Evolutionary conservation across 257 asterid species (phyloP).

Genomic region (Capsicum baccatum): DNA sequence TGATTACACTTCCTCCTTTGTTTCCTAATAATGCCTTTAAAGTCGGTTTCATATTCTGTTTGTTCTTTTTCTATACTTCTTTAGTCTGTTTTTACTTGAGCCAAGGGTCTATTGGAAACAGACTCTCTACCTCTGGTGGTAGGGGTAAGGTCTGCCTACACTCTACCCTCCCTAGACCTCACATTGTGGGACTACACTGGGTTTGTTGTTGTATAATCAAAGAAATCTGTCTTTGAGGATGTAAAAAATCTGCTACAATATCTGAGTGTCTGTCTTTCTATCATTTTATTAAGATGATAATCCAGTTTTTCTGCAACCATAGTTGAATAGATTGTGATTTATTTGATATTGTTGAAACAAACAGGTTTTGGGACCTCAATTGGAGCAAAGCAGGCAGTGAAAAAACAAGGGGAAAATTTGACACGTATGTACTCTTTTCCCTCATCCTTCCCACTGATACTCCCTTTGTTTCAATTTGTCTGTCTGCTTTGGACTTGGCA

Average conservation of each 20-base stretch:
- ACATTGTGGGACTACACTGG: not conserved
- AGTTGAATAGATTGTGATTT: not conserved
- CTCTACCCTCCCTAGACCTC: not conserved
- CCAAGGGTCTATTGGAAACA: not conserved
- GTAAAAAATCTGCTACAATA: not conserved
- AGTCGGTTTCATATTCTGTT: not conserved
- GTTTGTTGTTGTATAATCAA: not conserved
- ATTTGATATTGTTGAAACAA: constrained; percentile 9
- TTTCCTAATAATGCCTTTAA: not conserved
- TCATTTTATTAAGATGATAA: constrained; percentile 5
- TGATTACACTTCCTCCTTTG: constrained; percentile 11
- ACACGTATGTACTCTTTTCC: constrained; percentile 38
- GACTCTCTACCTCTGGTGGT: not conserved
- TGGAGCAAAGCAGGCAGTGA: constrained; percentile 63
- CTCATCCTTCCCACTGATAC: not conserved
- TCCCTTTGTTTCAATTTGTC: too few species aligned
- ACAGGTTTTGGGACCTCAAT: constrained; percentile 70
- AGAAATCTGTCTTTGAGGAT: constrained; percentile 2
- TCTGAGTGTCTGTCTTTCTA: not conserved
- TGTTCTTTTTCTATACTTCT: not conserved
- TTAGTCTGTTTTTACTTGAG: not conserved
- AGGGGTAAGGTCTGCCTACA: too few species aligned
- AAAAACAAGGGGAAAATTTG: constrained; percentile 58
- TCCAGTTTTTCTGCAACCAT: not conserved
- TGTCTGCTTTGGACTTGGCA: too few species aligned